Base-by-base conservation (phyloP, 139 green algal genomes). In the Tetraselmis chui region DNA sequence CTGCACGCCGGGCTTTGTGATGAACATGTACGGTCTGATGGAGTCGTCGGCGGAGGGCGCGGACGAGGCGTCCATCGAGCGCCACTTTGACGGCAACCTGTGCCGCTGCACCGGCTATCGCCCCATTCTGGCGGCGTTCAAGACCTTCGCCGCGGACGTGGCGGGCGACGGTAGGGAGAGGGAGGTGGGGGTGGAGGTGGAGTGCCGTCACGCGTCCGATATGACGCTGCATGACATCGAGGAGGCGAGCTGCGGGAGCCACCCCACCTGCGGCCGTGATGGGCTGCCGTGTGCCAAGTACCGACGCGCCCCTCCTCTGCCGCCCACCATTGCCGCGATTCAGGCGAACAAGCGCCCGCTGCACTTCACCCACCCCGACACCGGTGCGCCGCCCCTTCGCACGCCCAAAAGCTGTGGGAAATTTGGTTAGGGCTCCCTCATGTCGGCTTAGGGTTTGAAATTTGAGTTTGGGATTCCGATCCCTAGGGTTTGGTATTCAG, bases 31-130 rank as follows among this genome's bases (percentile, higher is more conserved):
- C 79, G 31, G 79, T 29, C 79, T 87, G 22, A 1, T 28, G 23
- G 29, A 83, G 31, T 31, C 81, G 0, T 5, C 45, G 11, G 77
- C 77, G 1, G 80, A 85, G 5, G 45, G 45, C 45, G 11, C 45
- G 45, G 5, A 5, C 11, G 11, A 5, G 11, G 45, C 45, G 22
- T 31, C 58, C 1, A 27, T 95, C 78, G 85, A 89, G 28, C 59
- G 80, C 25, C 86, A 87, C 2, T 79, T 96, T n/a, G 92, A 96
- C 76, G 92, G 92, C 79, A 95, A 95, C 85, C 79, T 95, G 59
- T 97, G 91, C 87, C 85, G 91, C 28, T 96, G 92, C 91, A 96
- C 92, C 0, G 92, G 92, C 11, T 96, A 93, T 81, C 59, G 91
- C 24, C 89, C 92, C 78, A 94, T 96, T 29, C 45, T 93, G 74